These are phyloP conservation scores for Cladosporium sp. DNA, from an alignment of 2,329 filamentous ascomycete genomes.

Conservation along the genomic window DNA sequence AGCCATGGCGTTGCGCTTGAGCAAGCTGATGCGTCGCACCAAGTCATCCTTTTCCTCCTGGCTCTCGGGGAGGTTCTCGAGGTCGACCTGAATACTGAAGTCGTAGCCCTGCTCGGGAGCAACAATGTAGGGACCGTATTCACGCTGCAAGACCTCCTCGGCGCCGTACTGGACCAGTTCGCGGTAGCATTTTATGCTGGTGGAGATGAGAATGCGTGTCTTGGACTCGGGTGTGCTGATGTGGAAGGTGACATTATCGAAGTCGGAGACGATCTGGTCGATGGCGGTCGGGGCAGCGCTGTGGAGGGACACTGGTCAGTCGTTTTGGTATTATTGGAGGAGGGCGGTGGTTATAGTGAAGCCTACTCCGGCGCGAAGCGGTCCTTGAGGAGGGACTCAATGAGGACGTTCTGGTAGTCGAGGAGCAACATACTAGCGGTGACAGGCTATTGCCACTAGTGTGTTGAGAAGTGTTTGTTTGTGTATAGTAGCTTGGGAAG, in stretches of 20 bases:
- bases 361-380: constrained; percentile 62
- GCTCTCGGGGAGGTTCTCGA: constrained; percentile 80
- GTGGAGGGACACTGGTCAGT: constrained; percentile 22
- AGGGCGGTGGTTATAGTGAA: constrained; percentile 17
- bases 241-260: constrained; percentile 98
- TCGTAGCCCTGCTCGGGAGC: constrained; percentile 88
- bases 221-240: constrained; percentile 94
- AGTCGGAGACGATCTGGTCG: constrained; percentile 98
- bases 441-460: neutral
- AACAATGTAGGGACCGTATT: constrained; percentile 92
- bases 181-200: constrained; percentile 90
- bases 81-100: constrained; percentile 87
- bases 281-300: constrained; percentile 85
- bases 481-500: neutral
- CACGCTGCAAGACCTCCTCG: constrained; percentile 83
- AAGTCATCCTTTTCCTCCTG: constrained; percentile 86
- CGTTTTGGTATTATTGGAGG: neutral
- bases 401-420: constrained; percentile 98
- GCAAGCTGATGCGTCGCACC: constrained; percentile 78
- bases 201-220: constrained; percentile 90
- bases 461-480: neutral
- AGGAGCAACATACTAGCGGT: constrained; percentile 73
- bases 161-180: constrained; percentile 94
- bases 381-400: constrained; percentile 93
- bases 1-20: constrained; percentile 99